Percentiles rank a stretch among this genome's conserved stretches.
Evolutionary conservation across 2,329 filamentous ascomycete genomes (phyloP).

Genomic region (Aspergillus felis): DNA sequence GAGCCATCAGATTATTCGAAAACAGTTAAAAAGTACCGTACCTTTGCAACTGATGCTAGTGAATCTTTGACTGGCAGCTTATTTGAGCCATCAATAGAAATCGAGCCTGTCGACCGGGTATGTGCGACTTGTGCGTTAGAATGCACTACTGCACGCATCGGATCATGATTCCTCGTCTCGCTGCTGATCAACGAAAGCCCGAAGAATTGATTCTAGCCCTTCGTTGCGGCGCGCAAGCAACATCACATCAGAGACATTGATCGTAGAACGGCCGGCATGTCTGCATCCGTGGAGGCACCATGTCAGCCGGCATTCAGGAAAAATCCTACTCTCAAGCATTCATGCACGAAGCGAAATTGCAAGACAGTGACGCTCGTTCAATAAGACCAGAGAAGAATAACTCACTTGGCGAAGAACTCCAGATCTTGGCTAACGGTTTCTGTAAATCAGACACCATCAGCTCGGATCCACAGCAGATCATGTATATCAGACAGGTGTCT

Average conservation of each 20-base stretch:
- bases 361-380: background rate
- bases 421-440: slow-evolving; percentile 58
- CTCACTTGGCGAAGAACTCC: slow-evolving; percentile 58
- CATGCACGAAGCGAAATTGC: background rate
- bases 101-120: background rate
- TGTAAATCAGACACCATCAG: slow-evolving; percentile 21
- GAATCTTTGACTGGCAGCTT: background rate
- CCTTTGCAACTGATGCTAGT: background rate
- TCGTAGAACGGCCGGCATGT: slow-evolving; percentile 75
- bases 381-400: background rate
- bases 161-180: slow-evolving; percentile 22
- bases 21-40: background rate
- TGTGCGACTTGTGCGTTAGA: background rate
- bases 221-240: slow-evolving; percentile 84
- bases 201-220: slow-evolving; percentile 71
- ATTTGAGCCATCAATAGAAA: background rate
- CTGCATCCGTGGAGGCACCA: slow-evolving; percentile 45
- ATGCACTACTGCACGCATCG: background rate
- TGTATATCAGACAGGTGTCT: background rate
- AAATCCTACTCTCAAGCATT: background rate
- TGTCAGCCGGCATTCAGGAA: background rate
- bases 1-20: background rate
- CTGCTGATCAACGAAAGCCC: slow-evolving; percentile 33
- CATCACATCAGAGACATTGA: slow-evolving; percentile 83
- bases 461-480: background rate